Base-by-base conservation (phyloP, 2,329 filamentous ascomycete genomes). In the Penicillium sp. region DNA sequence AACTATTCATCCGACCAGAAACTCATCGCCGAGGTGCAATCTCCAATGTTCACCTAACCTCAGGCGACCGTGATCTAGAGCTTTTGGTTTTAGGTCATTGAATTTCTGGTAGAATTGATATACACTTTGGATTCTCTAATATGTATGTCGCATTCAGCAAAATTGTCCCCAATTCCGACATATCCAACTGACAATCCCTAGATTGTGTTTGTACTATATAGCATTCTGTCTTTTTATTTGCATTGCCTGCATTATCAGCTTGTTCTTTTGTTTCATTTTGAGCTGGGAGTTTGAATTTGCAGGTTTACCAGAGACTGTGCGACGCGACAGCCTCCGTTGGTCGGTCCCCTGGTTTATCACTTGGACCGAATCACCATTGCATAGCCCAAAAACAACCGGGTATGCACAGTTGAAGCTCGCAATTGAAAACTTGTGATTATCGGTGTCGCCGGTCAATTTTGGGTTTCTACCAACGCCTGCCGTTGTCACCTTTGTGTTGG, bases 181-280 rank as follows among this genome's bases (percentile, higher is more conserved):
- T 21, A 8, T 34, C 49, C 43, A 47, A 43, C 54, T 56, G 53
- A 56, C 54, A 52, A 43, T 29, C 15, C 41, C 41, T 44, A 56
- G 54, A 53, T 56, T 56, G 31, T 45, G 34, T 29, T 29, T 56
- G 54, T 56, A 56, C 41, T 56, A 53, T 56, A 52, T 43, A 53
- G 29, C 49, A 52, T 47, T 46, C 34, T 52, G 43, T 31, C 23
- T 13, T 40, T 54, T 43, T 47, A 47, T 40, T 46, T 47, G 43
- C 54, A 53, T 46, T 53, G 5, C 11, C n/a, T 47, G 41, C 41
- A 21, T 7, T 34, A 29, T 53, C 49, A 29, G 23, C n/a, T 51
- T 51, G 23, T 34, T 41, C 5, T 10, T 25, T 41, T 45, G 31
- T 27, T 15, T 36, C 15, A 9, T 47, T 49, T 29, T 29, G 8